A percentile compares a stretch with the other conserved stretches of the same genome.
Conservation (phyloP, 495 filamentous ascomycete species). For the Patellaria atrata region DNA sequence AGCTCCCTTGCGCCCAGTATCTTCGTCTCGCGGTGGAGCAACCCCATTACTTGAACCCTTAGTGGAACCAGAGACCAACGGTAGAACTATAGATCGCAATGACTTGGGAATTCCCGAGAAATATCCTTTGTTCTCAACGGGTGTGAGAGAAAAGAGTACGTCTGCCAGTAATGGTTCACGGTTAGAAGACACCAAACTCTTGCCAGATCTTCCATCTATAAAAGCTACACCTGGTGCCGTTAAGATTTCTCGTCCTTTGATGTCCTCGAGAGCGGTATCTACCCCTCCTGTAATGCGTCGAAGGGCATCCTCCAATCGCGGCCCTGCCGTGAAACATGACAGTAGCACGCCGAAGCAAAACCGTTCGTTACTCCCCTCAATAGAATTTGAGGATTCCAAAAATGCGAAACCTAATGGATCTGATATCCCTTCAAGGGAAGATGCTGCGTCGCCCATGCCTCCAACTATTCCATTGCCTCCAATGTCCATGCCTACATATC, state of each 20-base stretch:
- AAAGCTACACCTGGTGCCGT: slow-evolving; percentile 12
- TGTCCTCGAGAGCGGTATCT: slow-evolving; percentile 24
- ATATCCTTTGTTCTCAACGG: no score
- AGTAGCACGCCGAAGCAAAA: slow-evolving; percentile 26
- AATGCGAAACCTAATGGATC: not conserved
- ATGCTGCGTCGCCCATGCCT: slow-evolving; percentile 50
- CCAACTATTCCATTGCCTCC: slow-evolving; percentile 66
- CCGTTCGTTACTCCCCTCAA: slow-evolving; percentile 4
- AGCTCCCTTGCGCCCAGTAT: slow-evolving; percentile 17
- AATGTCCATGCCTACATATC: slow-evolving; percentile 71
- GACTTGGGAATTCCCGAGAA: no score
- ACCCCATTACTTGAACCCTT: no score
- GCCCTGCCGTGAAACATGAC: no score
- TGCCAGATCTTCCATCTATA: slow-evolving; percentile 12
- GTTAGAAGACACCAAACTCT: slow-evolving; percentile 8
- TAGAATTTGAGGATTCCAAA: slow-evolving; percentile 1
- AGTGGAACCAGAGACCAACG: no score
- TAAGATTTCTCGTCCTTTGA: slow-evolving; percentile 15
- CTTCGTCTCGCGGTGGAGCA: no score
- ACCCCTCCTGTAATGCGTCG: slow-evolving; percentile 26
- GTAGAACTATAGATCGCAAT: no score
- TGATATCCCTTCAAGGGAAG: not conserved
- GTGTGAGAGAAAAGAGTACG: no score
- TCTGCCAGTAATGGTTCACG: no score
- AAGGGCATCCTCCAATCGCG: no score